Conservation (phyloP, 1,284 basidiomycete genomes). For the Inonotus hispidus region DNA sequence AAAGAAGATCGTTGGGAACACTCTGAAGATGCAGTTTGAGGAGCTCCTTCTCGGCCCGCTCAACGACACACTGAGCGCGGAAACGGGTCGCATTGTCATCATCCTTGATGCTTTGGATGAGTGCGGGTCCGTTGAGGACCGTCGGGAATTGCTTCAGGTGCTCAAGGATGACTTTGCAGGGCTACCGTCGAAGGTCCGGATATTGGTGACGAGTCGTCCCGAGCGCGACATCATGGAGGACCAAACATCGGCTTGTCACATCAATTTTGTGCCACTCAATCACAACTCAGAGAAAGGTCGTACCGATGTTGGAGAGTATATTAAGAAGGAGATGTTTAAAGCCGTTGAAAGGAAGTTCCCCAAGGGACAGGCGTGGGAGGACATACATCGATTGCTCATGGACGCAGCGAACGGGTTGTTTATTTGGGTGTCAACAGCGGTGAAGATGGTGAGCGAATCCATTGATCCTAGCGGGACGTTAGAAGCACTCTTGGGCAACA, state of each 20-base stretch:
- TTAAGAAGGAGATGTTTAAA: not conserved
- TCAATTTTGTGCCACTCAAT: not conserved
- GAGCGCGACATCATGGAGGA: not conserved
- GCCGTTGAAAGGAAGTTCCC: not conserved
- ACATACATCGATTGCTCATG: not conserved
- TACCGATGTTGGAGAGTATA: not conserved
- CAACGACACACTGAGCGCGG: not conserved
- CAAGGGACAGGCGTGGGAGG: not conserved
- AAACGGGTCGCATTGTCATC: not conserved
- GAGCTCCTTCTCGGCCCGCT: not conserved
- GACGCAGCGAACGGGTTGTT: not conserved
- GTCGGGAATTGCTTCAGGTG: not conserved
- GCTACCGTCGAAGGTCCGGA: not conserved
- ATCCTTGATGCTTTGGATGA: not conserved
- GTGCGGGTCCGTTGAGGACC: not conserved
- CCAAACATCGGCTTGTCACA: not conserved
- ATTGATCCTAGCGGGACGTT: not conserved
- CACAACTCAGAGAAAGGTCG: not conserved
- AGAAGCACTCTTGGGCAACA: not conserved
- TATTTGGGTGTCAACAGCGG: not conserved
- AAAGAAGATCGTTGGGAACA: not conserved
- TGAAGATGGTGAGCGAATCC: not conserved
- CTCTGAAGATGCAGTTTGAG: not conserved
- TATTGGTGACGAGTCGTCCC: not conserved
- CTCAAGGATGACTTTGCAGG: not conserved